These are phyloP conservation scores for Asterochloris erici DNA, from an alignment of 139 green algal species.

Conservation along the genomic window DNA sequence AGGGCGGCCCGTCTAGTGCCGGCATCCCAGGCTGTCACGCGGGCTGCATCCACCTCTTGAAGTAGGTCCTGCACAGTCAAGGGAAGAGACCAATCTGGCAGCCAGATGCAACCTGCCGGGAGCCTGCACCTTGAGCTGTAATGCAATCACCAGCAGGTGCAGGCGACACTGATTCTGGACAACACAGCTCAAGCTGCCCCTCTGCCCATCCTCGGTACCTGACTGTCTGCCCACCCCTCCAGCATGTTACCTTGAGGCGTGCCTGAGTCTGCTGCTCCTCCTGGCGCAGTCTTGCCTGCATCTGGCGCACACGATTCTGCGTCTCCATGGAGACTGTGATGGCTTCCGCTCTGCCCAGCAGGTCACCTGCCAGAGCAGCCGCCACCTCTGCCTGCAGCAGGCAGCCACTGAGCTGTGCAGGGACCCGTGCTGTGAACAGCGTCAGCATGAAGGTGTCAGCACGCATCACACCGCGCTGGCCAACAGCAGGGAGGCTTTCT, in stretches of 20 bases:
- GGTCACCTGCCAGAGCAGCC: not conserved
- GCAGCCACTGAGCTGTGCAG: not conserved
- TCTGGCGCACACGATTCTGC: constrained; percentile 18
- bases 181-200: too few relatives aligned
- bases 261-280: constrained; percentile 18
- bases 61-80: constrained; percentile 17
- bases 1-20: constrained; percentile 23
- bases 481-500: not conserved
- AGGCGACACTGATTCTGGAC: too few relatives aligned
- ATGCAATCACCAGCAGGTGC: too few relatives aligned
- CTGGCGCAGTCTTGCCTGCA: constrained; percentile 19
- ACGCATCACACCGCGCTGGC: not conserved
- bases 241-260: not conserved
- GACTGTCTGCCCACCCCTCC: not conserved
- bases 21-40: constrained; percentile 6
- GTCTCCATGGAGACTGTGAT: constrained; percentile 14
- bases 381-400: constrained; percentile 14
- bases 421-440: not conserved
- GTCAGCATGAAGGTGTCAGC: not conserved
- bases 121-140: too few relatives aligned
- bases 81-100: too few relatives aligned
- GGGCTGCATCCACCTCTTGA: constrained; percentile 10
- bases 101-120: too few relatives aligned
- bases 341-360: not conserved
- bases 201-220: too few relatives aligned